Evolutionary conservation across 345 rosid species (phyloP), one percentile per base, ranked within the genome.

Genomic region (Populus simonii): DNA sequence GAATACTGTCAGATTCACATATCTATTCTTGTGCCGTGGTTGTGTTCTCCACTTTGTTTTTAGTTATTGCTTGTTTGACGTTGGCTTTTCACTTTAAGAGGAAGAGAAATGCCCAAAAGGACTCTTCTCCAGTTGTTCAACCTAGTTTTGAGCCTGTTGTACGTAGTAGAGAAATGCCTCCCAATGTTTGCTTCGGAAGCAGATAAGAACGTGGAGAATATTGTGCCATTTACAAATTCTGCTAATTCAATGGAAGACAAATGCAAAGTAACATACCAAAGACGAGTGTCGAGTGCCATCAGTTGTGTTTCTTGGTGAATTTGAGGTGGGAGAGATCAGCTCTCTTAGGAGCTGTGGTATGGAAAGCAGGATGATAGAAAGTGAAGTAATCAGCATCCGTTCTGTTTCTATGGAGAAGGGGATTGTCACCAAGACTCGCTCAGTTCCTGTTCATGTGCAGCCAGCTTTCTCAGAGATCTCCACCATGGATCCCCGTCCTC

Each of bases 251-350:
- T 23, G 45, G 75, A 70, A 68, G 77, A 80, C 69, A 82, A 68
- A 27, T 72, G 65, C 0, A 35, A 47, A 68, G 79, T 49, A n/a
- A 70, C 63, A 25, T 20, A 66, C 71, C 79, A 77, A 77, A 85
- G 70, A 41, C 73, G 29, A 27, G 87, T 79, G n/a, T 89, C 73
- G 29, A 27, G 87, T 79, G n/a, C 91, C 88, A 16, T 71, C 79
- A 10, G 72, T 84, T 49, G 85, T 85, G 86, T 76, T 89, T 80
- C 89, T 89, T 8, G 82, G 88, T 35, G 92, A 89, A 68, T 82
- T 89, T 75, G 85, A 8, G 22, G 81, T 88, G 15, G 82, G 59
- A 63, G 87, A 76, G 69, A 79, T 86, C 69, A 83, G 78, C 79
- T 57, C 82, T 68, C 35, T 69, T 27, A 75, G 78, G 76, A 83